phyloP scores from a whole-genome alignment of 73 alveolate genomes.

The Symbiodinium pilosum region DNA sequence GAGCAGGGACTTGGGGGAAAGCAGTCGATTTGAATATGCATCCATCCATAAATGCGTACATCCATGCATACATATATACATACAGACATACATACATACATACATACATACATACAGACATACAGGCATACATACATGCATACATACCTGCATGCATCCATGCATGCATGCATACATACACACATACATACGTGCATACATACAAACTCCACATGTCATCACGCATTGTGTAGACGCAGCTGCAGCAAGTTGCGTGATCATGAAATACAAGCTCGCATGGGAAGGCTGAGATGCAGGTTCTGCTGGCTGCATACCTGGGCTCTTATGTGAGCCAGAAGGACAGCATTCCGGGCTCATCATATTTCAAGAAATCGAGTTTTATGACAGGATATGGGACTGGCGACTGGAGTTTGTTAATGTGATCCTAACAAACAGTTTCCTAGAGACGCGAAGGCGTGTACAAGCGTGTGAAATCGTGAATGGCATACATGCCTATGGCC shows the following conservation, averaged over 20 bases:
- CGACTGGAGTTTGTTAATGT: too few species aligned
- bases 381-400: too few species aligned
- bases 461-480: too few species aligned
- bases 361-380: too few species aligned
- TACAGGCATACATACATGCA: neutral
- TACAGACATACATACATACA: neutral
- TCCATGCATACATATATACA: neutral
- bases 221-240: too few species aligned
- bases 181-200: neutral
- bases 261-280: too few species aligned
- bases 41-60: neutral
- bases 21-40: neutral
- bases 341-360: too few species aligned
- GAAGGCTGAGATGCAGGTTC: conserved; percentile 51
- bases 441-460: too few species aligned
- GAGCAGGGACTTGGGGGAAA: too few species aligned
- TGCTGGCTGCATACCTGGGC: conserved; percentile 61
- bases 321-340: conserved; percentile 39
- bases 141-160: neutral
- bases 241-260: too few species aligned
- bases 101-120: neutral
- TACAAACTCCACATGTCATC: neutral
- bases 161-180: neutral
- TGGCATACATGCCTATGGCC: too few species aligned
- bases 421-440: too few species aligned